Evolutionary conservation across 768 basidiomycete genomes (phyloP), one percentile per base, ranked within the genome.

Genomic region (Kwoniella shandongensis): DNA sequence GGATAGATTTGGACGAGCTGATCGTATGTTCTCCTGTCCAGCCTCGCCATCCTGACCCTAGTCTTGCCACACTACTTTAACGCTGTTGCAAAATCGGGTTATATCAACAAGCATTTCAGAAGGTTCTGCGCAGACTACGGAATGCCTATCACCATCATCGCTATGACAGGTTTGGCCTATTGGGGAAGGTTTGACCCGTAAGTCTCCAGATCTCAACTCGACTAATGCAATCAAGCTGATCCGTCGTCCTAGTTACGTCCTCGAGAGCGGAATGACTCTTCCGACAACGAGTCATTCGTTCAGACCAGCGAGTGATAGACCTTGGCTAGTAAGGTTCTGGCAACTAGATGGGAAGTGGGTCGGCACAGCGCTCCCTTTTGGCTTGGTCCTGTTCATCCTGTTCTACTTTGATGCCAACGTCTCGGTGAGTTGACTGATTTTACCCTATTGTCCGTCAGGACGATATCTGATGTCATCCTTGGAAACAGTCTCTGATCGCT

Each of bases 321-420:
- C 81, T 7, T 97, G 91, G 93, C 78, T 96, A 0, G 88, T 96
- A 11, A 81, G 73, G 27, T 96, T 94, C 70, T 96, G 91, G 93
- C 78, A 91, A 60, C 79, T 96, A 2, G 86, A 88, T 18, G 85
- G 82, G 0, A 89, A 89, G 77, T 96, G 90, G 88, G 86, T 93
- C 2, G 89, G 86, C 11, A 85, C 90, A 26, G 89, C 91, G 0
- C 79, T 92, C 40, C 92, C 91, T 0, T 96, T 96, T 67, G 93
- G 92, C 2, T 76, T 92, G 39, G 80, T 91, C 20, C 79, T 98
- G 4, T 96, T 89, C 84, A 83, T 94, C 22, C 78, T 96, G 41
- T 94, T 97, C 78, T 92, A 92, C 80, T 96, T 96, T 65, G 91
- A 97, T 62, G 89, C 92, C 63, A 93, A 93, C 65, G 89, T 92